Evolutionary conservation across 2,329 filamentous ascomycete genomes (phyloP), one percentile per base, ranked within the genome.

Genomic region (Xylariaceae sp.): DNA sequence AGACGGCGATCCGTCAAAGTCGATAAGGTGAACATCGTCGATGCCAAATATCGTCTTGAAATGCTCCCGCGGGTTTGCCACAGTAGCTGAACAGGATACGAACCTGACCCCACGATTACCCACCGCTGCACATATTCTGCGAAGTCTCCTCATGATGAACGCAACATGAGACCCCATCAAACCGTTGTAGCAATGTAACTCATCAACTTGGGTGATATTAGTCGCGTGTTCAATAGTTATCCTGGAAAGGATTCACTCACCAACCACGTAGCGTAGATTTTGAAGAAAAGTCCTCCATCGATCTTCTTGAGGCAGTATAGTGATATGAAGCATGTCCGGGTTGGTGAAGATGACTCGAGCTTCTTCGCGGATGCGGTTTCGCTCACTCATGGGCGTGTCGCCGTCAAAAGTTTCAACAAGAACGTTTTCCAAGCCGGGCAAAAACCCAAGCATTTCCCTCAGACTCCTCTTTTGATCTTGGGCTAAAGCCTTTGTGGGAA

Each of bases 301-400:
- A 59, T 90, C 87, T 72, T 99, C 94, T 65, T 96, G 89, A 0
- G 94, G 92, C 3, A 99, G 72, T 30, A 99, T 95, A 0, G 90
- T 95, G 35, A 96, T 83, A 63, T 99, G 94, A 37, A 99, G 78
- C 91, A 97, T 99, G 66, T 99, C 94, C 0, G 94, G 94, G 64
- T 99, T 99, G 0, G 94, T 99, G 66, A 99, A 96, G 49, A 99
- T 92, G 59, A 97, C 90, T 29, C 90, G 81, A 0, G 88, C 94
- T 71, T 95, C 85, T 40, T 97, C 91, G 4, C 92, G 83, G 59
- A 99, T 92, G 31, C 76, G 68, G 60, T 89, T 89, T 27, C 94
- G 82, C 58, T 88, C 85, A 4, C 73, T 71, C 84, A 95, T 91
- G 0, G 88, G 85, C 0, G 94, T 99, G 68, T 99, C 94, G 5